A percentile compares a stretch with the other conserved stretches of the same genome.
These are phyloP conservation scores for Arthrobotrys conoides DNA, from an alignment of 2,329 filamentous ascomycete species.

Conservation along the genomic window DNA sequence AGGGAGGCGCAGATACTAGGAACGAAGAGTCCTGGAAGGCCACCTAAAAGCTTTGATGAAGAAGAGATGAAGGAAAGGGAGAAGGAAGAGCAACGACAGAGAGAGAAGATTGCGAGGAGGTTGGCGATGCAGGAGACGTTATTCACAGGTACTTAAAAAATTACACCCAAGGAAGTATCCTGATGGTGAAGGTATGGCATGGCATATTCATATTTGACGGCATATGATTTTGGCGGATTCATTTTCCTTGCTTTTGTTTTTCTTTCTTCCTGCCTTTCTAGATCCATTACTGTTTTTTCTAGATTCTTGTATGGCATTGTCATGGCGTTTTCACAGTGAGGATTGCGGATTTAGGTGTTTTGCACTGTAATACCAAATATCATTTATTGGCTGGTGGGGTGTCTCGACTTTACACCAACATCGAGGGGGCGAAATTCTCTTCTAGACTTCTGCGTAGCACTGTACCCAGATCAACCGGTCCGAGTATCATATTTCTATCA, in stretches of 20 bases:
- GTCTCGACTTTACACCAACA: not conserved
- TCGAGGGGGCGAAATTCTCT: not conserved
- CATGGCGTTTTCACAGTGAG: constrained; percentile 3
- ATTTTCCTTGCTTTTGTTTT: not conserved
- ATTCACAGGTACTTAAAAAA: constrained; percentile 44
- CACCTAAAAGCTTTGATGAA: constrained; percentile 3
- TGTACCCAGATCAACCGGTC: too few relatives aligned
- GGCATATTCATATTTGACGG: not conserved
- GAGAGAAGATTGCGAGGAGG: constrained; percentile 35
- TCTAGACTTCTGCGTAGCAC: too few relatives aligned
- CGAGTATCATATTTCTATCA: too few relatives aligned
- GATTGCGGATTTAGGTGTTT: not conserved
- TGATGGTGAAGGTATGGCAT: not conserved
- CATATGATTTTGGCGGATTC: not conserved
- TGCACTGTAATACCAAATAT: not conserved
- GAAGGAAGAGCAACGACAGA: constrained; percentile 33
- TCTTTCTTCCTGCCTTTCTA: not conserved
- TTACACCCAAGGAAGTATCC: not conserved
- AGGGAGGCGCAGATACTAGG: constrained; percentile 48
- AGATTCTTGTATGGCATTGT: constrained; percentile 9
- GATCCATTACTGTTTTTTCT: not conserved
- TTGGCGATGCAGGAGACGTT: constrained; percentile 54
- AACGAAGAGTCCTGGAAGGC: not conserved
- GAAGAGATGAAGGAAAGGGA: constrained; percentile 19
- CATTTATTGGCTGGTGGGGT: not conserved